phyloP scores from a whole-genome alignment of 805 yeast genomes.

The Cyberlindnera euphorbiae region DNA sequence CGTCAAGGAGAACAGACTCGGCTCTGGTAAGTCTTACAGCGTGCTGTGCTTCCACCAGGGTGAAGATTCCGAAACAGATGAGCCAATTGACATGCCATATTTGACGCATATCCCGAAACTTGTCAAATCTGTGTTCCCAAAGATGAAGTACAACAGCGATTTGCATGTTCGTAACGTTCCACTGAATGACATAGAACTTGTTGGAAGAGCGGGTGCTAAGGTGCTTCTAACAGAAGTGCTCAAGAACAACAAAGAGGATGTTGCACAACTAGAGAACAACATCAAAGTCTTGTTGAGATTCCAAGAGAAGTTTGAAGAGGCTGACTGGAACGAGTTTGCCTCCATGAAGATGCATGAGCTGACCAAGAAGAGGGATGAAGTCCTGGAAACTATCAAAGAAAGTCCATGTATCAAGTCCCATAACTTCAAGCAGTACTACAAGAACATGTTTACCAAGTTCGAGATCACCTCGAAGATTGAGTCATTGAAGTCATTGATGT shows the following conservation, averaged over 20 bases:
- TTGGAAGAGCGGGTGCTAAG: conserved; percentile 31
- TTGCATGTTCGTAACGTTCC: conserved; percentile 36
- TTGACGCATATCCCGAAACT: conserved; percentile 27
- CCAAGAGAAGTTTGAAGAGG: conserved; percentile 40
- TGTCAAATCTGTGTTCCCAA: conserved; percentile 23
- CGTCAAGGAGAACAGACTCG: conserved; percentile 32
- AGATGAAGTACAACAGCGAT: conserved; percentile 27
- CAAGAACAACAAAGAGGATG: conserved; percentile 23
- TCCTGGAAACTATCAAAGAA: conserved; percentile 29
- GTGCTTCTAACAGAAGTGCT: conserved; percentile 11
- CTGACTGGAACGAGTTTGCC: conserved; percentile 34
- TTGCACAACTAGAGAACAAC: conserved; percentile 33
- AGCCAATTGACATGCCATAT: conserved; percentile 33
- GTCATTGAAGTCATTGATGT: conserved; percentile 53
- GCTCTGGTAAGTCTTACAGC: conserved; percentile 22
- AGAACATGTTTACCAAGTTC: conserved; percentile 41
- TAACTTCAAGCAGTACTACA: conserved; percentile 41
- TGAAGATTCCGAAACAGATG: conserved; percentile 19
- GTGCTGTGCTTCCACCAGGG: conserved; percentile 46
- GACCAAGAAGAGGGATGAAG: conserved; percentile 33
- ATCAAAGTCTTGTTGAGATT: conserved; percentile 32
- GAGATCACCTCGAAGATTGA: conserved; percentile 46
- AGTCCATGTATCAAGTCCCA: conserved; percentile 32
- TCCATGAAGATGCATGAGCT: conserved; percentile 33
- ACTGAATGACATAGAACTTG: conserved; percentile 37